Conservation (phyloP, 306 rosid species). For the Abrus pulchellus region DNA sequence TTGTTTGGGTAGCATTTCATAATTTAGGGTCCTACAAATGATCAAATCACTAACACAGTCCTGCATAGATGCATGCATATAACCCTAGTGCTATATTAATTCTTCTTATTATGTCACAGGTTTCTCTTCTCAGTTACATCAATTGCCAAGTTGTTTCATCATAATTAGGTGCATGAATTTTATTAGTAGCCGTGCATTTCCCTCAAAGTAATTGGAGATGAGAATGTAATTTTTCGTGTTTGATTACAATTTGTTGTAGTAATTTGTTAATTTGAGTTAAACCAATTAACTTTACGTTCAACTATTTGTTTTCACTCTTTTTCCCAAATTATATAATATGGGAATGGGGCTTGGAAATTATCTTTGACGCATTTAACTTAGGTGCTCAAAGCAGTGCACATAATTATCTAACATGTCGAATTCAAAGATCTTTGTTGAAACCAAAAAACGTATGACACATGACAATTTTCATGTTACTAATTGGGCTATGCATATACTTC, state of each 20-base stretch:
- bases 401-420: neutral
- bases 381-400: neutral
- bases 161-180: slow-evolving; percentile 19
- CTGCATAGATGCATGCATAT: slow-evolving; percentile 51
- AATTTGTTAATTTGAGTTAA: slow-evolving; percentile 10
- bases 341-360: neutral
- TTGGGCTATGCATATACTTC: slow-evolving; percentile 9
- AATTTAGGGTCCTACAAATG: slow-evolving; percentile 49
- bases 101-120: slow-evolving; percentile 29
- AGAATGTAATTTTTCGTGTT: neutral
- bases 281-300: neutral
- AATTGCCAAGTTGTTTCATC: slow-evolving; percentile 27
- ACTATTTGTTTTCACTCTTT: neutral
- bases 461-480: slow-evolving; percentile 17
- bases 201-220: neutral
- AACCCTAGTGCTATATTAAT: slow-evolving; percentile 6
- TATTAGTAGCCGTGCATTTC: neutral
- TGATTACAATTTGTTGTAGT: neutral
- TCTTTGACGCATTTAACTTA: neutral
- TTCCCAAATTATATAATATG: neutral
- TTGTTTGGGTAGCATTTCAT: slow-evolving; percentile 51
- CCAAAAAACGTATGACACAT: neutral
- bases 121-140: slow-evolving; percentile 16
- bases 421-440: neutral
- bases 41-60: slow-evolving; percentile 47